Evolutionary conservation across 73 alveolate species (phyloP), one percentile per base, ranked within the genome.

Genomic region (Blepharisma stoltei): DNA sequence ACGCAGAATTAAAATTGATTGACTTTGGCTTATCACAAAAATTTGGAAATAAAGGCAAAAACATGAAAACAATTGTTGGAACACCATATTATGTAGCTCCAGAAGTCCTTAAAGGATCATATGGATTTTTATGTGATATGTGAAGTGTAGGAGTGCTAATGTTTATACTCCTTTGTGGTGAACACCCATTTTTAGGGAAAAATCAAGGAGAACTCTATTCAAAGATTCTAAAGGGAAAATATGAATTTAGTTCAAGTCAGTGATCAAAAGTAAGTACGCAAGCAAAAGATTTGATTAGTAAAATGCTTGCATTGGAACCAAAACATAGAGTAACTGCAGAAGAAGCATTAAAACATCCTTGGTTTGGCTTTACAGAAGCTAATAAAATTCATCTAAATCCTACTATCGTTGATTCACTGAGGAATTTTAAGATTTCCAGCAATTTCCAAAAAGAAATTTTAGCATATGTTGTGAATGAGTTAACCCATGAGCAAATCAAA

Each of bases 51-150:
- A 60, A 60, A 38, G 0, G 14, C 5, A 38, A 60, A 25, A 60
- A 60, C 14, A n/a, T 60, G n/a, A n/a, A 60, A 2, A 14, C 73
- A 25, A 60, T 38, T 1, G 73, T 60, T 60, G 89, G 89, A 9
- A 82, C 89, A 23, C 89, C 89, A 0, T 77, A 78, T 32, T 82
- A 82, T 77, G 54, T 82, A 4, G 86, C 89, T 23, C 89, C 89
- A 44, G 89, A 82, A 60, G 76, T 82, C 11, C 76, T 82, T 54
- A 75, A 55, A 55, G 85, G 89, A 6, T 69, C 69, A 48, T 73
- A 82, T 38, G 89, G 81, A 6, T 82, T 60, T 27, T 25, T 70
- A 27, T 82, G 89, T 76, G 89, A 82, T 82, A 55, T 82, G 55
- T 82, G 89, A 83, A 77, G 86, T 20, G 80, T 76, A 1, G 89